phyloP scores from a whole-genome alignment of 2,329 filamentous ascomycete genomes.

The Pseudonectria buxi region DNA sequence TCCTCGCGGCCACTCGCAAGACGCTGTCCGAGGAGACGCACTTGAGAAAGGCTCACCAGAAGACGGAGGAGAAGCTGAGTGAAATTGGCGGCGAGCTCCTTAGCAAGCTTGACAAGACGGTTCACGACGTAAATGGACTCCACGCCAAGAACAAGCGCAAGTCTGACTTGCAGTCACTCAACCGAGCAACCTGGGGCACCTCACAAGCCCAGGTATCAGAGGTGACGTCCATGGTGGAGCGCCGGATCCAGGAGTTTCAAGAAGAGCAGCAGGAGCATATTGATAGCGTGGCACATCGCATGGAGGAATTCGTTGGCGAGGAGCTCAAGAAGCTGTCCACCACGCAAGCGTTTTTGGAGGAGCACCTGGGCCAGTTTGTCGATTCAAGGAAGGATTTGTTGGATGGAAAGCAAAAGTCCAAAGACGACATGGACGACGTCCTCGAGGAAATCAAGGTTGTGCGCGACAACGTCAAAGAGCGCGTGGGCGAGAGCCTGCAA shows the following conservation, averaged over 20 bases:
- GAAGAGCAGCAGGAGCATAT: slow-evolving; percentile 67
- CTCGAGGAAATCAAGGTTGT: slow-evolving; percentile 89
- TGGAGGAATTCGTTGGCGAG: slow-evolving; percentile 68
- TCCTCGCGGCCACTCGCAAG: slow-evolving; percentile 69
- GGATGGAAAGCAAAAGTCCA: slow-evolving; percentile 60
- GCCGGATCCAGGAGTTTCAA: slow-evolving; percentile 65
- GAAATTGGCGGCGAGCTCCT: slow-evolving; percentile 70
- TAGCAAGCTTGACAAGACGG: slow-evolving; percentile 68
- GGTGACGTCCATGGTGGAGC: slow-evolving; percentile 71
- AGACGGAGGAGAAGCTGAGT: slow-evolving; percentile 73
- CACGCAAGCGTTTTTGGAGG: slow-evolving; percentile 63
- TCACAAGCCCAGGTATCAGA: slow-evolving; percentile 70
- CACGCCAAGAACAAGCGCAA: slow-evolving; percentile 82
- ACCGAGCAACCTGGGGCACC: slow-evolving; percentile 70
- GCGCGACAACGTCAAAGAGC: slow-evolving; percentile 78
- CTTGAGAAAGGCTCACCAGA: slow-evolving; percentile 75
- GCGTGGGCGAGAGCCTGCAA: slow-evolving; percentile 77
- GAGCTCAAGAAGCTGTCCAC: slow-evolving; percentile 66
- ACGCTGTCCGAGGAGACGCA: slow-evolving; percentile 72
- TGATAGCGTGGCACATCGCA: slow-evolving; percentile 57
- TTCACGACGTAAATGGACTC: slow-evolving; percentile 72
- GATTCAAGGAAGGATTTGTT: slow-evolving; percentile 62
- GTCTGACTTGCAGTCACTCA: slow-evolving; percentile 73
- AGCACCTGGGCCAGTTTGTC: slow-evolving; percentile 62
- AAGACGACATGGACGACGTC: slow-evolving; percentile 82